phyloP scores from a whole-genome alignment of 768 basidiomycete genomes.

The Psilocybe cubensis region DNA sequence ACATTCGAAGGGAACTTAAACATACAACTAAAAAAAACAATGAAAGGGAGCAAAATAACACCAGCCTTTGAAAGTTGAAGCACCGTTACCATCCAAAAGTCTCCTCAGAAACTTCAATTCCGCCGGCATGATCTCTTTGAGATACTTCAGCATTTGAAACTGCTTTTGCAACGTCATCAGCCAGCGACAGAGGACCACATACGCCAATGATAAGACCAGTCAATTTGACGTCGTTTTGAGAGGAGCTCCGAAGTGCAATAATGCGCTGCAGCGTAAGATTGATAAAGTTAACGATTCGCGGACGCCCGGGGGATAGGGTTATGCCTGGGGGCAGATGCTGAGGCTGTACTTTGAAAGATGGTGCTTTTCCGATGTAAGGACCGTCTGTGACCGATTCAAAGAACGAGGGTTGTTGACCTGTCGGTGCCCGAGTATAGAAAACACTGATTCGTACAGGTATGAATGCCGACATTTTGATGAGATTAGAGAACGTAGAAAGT shows the following conservation, averaged over 20 bases:
- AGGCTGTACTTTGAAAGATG: neutral
- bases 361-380: constrained; percentile 17
- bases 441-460: constrained; percentile 52
- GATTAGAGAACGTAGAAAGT: constrained; percentile 45
- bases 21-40: neutral
- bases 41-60: neutral
- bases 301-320: constrained; percentile 56
- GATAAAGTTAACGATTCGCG: constrained; percentile 48
- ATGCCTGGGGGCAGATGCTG: constrained; percentile 29
- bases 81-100: neutral
- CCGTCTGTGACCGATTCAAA: constrained; percentile 25
- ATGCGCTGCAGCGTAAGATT: constrained; percentile 47
- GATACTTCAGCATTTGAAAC: constrained; percentile 46
- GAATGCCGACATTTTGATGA: constrained; percentile 42
- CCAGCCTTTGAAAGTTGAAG: neutral
- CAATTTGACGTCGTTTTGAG: constrained; percentile 37
- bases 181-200: constrained; percentile 59
- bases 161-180: constrained; percentile 48
- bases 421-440: constrained; percentile 55
- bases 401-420: constrained; percentile 22
- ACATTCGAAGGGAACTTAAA: too few relatives aligned
- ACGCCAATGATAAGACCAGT: constrained; percentile 60
- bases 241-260: constrained; percentile 40
- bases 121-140: constrained; percentile 56
- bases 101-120: constrained; percentile 60